A percentile compares a stretch with the other conserved stretches of the same genome.
Conservation (phyloP, 306 rosid species). For the Prinsepia uniflora region DNA sequence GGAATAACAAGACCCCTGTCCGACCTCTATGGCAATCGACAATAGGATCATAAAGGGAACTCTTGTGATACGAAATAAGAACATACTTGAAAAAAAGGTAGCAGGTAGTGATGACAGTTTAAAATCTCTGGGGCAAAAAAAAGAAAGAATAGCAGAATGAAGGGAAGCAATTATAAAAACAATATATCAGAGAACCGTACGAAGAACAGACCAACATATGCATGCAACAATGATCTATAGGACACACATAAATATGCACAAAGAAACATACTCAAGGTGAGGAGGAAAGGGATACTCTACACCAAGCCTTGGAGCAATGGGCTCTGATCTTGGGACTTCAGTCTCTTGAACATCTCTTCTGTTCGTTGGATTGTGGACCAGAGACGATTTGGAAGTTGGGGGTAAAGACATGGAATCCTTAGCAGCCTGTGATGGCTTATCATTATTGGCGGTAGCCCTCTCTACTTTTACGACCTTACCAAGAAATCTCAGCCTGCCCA, state of each 20-base stretch:
- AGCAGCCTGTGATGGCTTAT: slow-evolving; percentile 15
- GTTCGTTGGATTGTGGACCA: slow-evolving; percentile 22
- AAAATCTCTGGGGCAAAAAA: neutral
- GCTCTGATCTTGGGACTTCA: slow-evolving; percentile 46
- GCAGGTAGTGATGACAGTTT: neutral
- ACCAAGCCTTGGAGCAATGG: slow-evolving; percentile 79
- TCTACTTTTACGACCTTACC: slow-evolving; percentile 77
- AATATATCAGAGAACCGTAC: neutral
- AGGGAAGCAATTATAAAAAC: neutral
- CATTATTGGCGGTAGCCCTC: slow-evolving; percentile 34
- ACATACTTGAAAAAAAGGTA: neutral
- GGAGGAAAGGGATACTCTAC: slow-evolving; percentile 94
- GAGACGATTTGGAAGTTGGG: slow-evolving; percentile 11
- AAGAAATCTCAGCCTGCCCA: slow-evolving; percentile 70
- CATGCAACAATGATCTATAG: neutral
- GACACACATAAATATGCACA: neutral
- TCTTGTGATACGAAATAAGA: neutral
- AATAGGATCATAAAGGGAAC: neutral
- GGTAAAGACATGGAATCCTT: slow-evolving; percentile 32
- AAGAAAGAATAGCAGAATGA: neutral
- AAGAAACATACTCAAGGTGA: slow-evolving; percentile 60
- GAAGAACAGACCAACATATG: neutral
- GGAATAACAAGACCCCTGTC: neutral
- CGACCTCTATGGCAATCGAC: neutral
- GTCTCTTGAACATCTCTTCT: slow-evolving; percentile 27